Base-by-base conservation (phyloP, 177 flowering plant genomes). In the Telopea speciosissima region DNA sequence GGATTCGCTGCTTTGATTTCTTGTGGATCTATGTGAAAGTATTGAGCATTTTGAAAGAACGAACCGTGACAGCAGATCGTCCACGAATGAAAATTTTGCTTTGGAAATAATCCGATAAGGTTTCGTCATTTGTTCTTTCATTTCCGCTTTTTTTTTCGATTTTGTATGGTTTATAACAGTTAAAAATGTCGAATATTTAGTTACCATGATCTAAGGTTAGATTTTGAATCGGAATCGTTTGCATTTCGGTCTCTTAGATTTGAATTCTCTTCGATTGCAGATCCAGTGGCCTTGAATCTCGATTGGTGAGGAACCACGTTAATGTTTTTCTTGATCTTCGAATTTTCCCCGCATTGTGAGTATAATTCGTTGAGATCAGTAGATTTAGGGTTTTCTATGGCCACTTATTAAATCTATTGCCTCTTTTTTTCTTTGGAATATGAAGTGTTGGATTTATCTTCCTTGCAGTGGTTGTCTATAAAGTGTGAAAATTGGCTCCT, bases 401-500 rank as follows among this genome's bases (percentile, higher is more conserved):
- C 61, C 61, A 58, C n/a, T 58, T 16, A 24, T 67, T 67, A 8
- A 65, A 0, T 52, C n/a, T 63, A 28, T 45, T 67, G 44, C 12
- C 23, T 52, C 33, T 68, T 24, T 16, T 49, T 49, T 24, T 63
- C 8, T n/a, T 5, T 2, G 40, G 40, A 36, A 0, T 8, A 36
- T 36, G 40, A 12, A 44, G 54, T 28, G 31, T 23, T 24, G 25
- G 45, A 14, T 56, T 60, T 68, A 62, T 62, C 62, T 64, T 23
- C 5, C 67, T 74, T 72, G 83, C 76, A 84, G 86, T 59, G 68
- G 70, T 71, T 75, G 49, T 66, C 62, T 68, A 75, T 58, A 83
- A 84, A 82, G 85, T 79, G 72, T 83, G 80, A 84, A 91, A 92
- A 79, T 90, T 92, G 98, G 97, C 97, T 83, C 97, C 98, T 2